Evolutionary conservation across 75 land plant genomes (phyloP), one percentile per base, ranked within the genome.

Genomic region (Pseudotsuga menziesii): DNA sequence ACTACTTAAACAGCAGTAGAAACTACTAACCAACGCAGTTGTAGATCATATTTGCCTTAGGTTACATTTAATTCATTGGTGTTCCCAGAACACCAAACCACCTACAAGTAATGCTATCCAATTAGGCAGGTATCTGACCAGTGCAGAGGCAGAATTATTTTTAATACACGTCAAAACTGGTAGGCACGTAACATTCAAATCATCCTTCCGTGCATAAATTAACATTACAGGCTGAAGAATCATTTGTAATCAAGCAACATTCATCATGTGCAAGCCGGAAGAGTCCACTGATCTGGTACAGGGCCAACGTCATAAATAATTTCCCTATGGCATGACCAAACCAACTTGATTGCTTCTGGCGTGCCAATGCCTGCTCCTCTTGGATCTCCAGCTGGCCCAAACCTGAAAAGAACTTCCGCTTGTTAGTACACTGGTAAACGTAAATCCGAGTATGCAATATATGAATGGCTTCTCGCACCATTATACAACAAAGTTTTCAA

Each of bases 381-480:
- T 12, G 99, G 99, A 80, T 97, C 99, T 67, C 99, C 99, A n/a
- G 95, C 92, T 73, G 99, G 99, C 56, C 99, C 99, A 83, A 97
- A 97, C 99, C 99, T 97, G 76, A 59, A 85, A 32, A 57, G 23
- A 48, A 61, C 74, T 39, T 41, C 57, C 27, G 55, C 39, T n/a
- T 78, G 36, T 76, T 77, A 48, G 52, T 48, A 9, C 1, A 7
- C 23, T 41, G n/a, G 52, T 69, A 41, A 39, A n/a, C 17, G 72
- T 29, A 69, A 19, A 20, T 69, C 48, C 41, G 72, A 41, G 17
- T 27, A 7, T 41, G 52, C 23, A 19, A 56, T 26, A 4, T 20
- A 75, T 54, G 9, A 32, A 39, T 23, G 80, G 25, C 35, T 61
- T 58, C 29, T 29, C 17, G 76, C 20, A 76, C 25, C 36, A 41